phyloP scores from a whole-genome alignment of 176 grass and related monocot genomes.

The Hordeum marinum region DNA sequence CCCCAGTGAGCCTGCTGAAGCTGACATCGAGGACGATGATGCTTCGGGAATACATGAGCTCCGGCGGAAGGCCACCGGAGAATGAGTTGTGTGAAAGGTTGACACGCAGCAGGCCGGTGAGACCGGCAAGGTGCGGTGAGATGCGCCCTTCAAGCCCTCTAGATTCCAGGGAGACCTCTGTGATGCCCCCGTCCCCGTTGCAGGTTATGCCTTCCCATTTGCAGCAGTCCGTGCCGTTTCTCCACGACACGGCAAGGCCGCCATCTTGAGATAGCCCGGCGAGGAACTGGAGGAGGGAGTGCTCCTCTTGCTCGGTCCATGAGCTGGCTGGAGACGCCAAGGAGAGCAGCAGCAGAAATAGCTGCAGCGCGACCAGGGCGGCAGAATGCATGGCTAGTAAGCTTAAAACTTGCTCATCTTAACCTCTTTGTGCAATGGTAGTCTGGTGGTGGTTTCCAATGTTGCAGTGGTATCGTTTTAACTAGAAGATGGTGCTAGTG shows the following conservation, averaged over 20 bases:
- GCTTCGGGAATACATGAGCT: not conserved
- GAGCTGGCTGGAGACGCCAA: not conserved
- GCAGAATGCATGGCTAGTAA: not conserved
- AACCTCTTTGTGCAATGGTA: not conserved
- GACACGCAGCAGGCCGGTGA: not conserved
- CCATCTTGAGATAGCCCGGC: not conserved
- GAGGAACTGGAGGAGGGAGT: not conserved
- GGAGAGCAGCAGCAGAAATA: not conserved
- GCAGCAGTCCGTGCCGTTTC: not conserved
- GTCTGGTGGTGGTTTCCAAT: not conserved
- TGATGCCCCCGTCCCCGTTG: not conserved
- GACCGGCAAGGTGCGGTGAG: not conserved
- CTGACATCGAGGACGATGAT: not conserved
- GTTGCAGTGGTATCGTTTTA: not conserved
- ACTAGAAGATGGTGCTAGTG: not conserved
- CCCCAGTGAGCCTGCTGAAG: not conserved
- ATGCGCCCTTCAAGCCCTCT: not conserved
- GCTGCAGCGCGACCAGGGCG: not conserved
- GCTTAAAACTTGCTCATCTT: not conserved
- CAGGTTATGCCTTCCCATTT: not conserved
- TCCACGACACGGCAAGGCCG: not conserved
- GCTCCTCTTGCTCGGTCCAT: not conserved
- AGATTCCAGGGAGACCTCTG: not conserved
- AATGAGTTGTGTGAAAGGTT: not conserved
- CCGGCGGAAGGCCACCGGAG: not conserved